phyloP scores from a whole-genome alignment of 2,329 filamentous ascomycete genomes.

The Ascomycota sp. region DNA sequence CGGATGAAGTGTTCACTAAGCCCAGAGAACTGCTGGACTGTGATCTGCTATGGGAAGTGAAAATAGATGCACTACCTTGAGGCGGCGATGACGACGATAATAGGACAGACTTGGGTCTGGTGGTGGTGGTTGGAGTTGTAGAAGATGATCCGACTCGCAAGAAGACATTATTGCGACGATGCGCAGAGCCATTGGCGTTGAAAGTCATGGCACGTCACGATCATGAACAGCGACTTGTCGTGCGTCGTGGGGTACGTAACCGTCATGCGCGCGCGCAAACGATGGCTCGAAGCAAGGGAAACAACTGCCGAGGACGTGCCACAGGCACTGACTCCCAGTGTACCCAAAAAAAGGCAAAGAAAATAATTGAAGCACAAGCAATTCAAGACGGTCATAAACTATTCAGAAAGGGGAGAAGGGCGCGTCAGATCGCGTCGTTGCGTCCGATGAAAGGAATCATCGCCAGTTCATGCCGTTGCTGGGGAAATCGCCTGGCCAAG shows the following conservation, averaged over 20 bases:
- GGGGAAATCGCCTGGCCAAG: constrained; percentile 7
- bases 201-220: constrained; percentile 13
- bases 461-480: constrained; percentile 6
- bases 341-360: constrained; percentile 5
- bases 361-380: constrained; percentile 5
- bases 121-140: constrained; percentile 28
- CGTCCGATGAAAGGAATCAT: not conserved
- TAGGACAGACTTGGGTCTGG: constrained; percentile 56
- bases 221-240: constrained; percentile 4
- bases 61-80: constrained; percentile 16
- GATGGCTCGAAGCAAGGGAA: constrained; percentile 2
- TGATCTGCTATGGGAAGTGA: constrained; percentile 42
- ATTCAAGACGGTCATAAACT: constrained; percentile 6
- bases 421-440: not conserved
- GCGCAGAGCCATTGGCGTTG: constrained; percentile 22
- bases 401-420: constrained; percentile 8
- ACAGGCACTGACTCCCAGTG: not conserved
- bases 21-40: constrained; percentile 41
- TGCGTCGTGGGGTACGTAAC: not conserved
- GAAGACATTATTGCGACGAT: constrained; percentile 68
- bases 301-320: not conserved
- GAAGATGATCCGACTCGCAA: constrained; percentile 48
- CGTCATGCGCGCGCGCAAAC: constrained; percentile 7
- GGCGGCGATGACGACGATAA: constrained; percentile 43
- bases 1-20: constrained; percentile 17